A percentile compares a stretch with the other conserved stretches of the same genome.
Evolutionary conservation across 352 stramenopile genomes (phyloP).

Genomic region (Plasmopara halstedii): DNA sequence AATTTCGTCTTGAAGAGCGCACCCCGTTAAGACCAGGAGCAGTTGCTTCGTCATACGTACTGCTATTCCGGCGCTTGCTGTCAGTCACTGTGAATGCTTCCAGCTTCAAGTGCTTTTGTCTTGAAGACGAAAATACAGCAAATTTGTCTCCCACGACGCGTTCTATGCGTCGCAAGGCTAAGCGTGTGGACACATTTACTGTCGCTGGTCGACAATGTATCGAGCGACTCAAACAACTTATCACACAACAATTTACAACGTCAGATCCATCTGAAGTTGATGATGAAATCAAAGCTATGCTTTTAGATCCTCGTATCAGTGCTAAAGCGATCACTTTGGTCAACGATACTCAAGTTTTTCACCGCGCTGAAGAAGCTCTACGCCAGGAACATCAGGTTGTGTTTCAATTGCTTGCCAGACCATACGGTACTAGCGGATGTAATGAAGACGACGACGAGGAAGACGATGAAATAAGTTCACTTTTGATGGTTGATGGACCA

Average conservation of each 20-base stretch:
- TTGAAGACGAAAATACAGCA: constrained; percentile 10
- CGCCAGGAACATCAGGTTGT: constrained; percentile 25
- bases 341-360: constrained; percentile 12
- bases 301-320: constrained; percentile 32
- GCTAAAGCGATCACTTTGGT: constrained; percentile 24
- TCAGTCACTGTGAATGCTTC: constrained; percentile 18
- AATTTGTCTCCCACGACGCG: constrained; percentile 1
- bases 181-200: constrained; percentile 17
- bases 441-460: constrained; percentile 11
- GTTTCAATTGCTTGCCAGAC: constrained; percentile 22
- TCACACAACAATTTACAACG: constrained; percentile 9
- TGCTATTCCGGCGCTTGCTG: constrained; percentile 28
- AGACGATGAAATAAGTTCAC: constrained; percentile 26
- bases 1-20: constrained; percentile 23
- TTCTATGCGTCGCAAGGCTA: constrained; percentile 12
- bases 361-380: constrained; percentile 17
- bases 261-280: constrained; percentile 5
- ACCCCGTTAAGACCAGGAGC: constrained; percentile 4
- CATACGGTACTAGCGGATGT: background rate
- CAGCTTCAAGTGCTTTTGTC: constrained; percentile 21
- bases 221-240: constrained; percentile 9
- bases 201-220: constrained; percentile 12
- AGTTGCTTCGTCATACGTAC: constrained; percentile 17
- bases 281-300: constrained; percentile 33
- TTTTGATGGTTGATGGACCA: constrained; percentile 30